Evolutionary conservation across 2,329 filamentous ascomycete genomes (phyloP).

Genomic region (Elsinoe perseae): DNA sequence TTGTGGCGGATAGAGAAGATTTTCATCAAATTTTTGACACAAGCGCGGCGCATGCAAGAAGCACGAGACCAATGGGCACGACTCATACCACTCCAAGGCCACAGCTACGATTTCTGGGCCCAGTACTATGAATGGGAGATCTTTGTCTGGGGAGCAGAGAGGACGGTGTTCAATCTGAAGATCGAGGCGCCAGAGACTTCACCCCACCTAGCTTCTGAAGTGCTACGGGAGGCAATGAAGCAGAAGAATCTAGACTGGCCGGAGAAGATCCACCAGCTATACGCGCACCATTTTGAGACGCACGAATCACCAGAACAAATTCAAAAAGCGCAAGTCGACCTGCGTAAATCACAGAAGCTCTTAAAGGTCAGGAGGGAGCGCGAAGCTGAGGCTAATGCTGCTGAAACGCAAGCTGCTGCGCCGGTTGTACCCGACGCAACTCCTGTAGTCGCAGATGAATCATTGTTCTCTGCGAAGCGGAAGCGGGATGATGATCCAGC

Average conservation of each 20-base stretch:
- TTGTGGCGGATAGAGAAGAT: conserved; percentile 84
- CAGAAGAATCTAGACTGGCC: conserved; percentile 63
- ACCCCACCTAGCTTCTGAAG: conserved; percentile 66
- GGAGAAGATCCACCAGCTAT: conserved; percentile 66
- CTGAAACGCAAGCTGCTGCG: conserved; percentile 30
- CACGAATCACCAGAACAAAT: conserved; percentile 74
- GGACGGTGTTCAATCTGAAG: conserved; percentile 43
- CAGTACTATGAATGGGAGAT: conserved; percentile 91
- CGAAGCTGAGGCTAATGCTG: conserved; percentile 59
- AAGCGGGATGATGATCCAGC: conserved; percentile 59
- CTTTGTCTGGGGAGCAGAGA: conserved; percentile 55
- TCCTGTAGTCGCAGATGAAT: conserved; percentile 21
- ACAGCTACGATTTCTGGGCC: conserved; percentile 89
- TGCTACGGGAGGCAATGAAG: conserved; percentile 64
- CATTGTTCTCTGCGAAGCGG: conserved; percentile 49
- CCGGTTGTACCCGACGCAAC: conserved; percentile 27
- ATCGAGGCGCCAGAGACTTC: conserved; percentile 48
- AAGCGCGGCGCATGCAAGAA: conserved; percentile 67
- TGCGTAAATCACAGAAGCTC: conserved; percentile 59
- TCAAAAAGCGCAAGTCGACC: conserved; percentile 63
- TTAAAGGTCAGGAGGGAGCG: conserved; percentile 57
- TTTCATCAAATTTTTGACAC: conserved; percentile 82
- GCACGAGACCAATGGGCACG: conserved; percentile 68
- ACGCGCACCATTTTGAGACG: conserved; percentile 75
- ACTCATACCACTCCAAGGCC: conserved; percentile 59